Evolutionary conservation across 2,329 filamentous ascomycete genomes (phyloP).

Genomic region (Claviceps purpurea): DNA sequence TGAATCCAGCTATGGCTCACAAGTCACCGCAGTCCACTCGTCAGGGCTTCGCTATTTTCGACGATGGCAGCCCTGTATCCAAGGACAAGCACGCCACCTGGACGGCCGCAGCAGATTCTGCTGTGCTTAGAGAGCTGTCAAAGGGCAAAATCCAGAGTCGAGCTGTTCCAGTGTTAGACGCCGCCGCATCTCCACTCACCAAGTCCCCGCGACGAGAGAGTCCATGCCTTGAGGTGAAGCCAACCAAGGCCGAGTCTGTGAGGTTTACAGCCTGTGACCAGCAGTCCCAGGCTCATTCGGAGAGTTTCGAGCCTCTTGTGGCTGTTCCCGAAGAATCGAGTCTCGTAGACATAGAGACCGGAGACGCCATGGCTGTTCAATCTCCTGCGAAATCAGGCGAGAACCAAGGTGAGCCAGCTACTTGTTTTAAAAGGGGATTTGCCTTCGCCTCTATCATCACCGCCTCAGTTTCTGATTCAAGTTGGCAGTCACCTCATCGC

Average conservation of each 20-base stretch:
- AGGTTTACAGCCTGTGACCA: slow-evolving; percentile 13
- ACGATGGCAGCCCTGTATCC: neutral
- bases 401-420: neutral
- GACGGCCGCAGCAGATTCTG: neutral
- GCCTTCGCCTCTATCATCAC: neutral
- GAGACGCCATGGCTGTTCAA: neutral
- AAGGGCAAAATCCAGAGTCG: slow-evolving; percentile 3
- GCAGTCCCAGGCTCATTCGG: slow-evolving; percentile 17
- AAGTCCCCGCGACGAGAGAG: neutral
- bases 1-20: neutral
- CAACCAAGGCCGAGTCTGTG: slow-evolving; percentile 5
- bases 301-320: slow-evolving; percentile 22
- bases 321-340: slow-evolving; percentile 18
- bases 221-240: slow-evolving; percentile 5
- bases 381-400: neutral
- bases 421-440: neutral
- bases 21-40: neutral
- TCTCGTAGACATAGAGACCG: slow-evolving; percentile 1
- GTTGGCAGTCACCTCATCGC: neutral
- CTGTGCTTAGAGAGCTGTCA: slow-evolving; percentile 5
- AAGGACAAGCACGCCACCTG: neutral
- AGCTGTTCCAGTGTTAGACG: neutral
- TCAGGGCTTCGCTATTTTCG: slow-evolving; percentile 4
- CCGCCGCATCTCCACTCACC: neutral
- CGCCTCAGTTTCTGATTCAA: neutral